phyloP scores from a whole-genome alignment of 495 filamentous ascomycete genomes.

The Parathielavia hyrcaniae region DNA sequence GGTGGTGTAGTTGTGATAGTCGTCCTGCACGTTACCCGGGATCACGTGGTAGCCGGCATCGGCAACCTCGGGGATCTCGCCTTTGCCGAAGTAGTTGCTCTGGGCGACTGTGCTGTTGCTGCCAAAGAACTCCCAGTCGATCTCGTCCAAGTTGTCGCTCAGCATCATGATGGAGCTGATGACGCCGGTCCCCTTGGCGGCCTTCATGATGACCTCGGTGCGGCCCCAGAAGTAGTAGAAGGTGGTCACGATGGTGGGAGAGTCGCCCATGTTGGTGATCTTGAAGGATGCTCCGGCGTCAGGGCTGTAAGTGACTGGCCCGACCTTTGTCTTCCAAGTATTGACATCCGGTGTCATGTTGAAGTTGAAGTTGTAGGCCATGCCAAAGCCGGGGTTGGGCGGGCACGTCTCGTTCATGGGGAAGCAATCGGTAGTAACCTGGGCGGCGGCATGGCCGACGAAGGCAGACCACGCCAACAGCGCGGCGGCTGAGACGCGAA shows the following conservation, averaged over 20 bases:
- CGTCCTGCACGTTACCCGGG: conserved; percentile 33
- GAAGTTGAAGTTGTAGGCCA: conserved; percentile 52
- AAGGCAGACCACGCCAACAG: conserved; percentile 40
- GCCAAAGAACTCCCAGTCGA: conserved; percentile 85
- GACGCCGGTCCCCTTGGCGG: conserved; percentile 65
- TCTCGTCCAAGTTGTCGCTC: conserved; percentile 81
- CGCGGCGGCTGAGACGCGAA: conserved; percentile 33
- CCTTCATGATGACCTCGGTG: conserved; percentile 65
- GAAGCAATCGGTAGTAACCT: conserved; percentile 63
- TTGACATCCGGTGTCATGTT: conserved; percentile 55
- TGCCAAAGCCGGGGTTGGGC: conserved; percentile 56
- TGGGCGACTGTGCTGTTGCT: conserved; percentile 55
- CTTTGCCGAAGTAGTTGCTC: conserved; percentile 87
- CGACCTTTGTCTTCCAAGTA: conserved; percentile 58
- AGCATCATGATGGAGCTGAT: conserved; percentile 78
- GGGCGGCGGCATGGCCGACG: conserved; percentile 42
- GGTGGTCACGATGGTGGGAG: conserved; percentile 65
- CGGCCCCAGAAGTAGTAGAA: conserved; percentile 77
- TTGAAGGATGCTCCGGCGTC: conserved; percentile 61
- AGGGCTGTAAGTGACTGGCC: conserved; percentile 47
- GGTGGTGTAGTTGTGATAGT: conserved; percentile 77
- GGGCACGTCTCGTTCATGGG: conserved; percentile 58
- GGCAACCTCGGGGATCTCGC: conserved; percentile 39
- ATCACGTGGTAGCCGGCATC: conserved; percentile 56
- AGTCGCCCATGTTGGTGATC: conserved; percentile 61